Evolutionary conservation across 2,329 filamentous ascomycete species (phyloP).

Genomic region (Ceratocystis variospora): DNA sequence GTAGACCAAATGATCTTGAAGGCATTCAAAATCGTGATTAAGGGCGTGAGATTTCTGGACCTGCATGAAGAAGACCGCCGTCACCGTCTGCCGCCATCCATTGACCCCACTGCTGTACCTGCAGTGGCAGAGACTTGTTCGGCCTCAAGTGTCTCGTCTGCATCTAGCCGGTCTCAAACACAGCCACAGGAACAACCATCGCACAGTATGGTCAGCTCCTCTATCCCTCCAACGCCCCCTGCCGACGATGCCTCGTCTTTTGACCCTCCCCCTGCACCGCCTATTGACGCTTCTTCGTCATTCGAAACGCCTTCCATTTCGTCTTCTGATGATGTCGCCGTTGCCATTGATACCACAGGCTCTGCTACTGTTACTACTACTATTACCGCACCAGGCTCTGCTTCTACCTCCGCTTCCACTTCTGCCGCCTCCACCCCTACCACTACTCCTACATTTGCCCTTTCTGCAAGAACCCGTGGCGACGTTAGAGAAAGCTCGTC

Average conservation of each 20-base stretch:
- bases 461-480: not conserved
- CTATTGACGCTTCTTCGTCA: slow-evolving; percentile 19
- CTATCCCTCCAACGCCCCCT: slow-evolving; percentile 48
- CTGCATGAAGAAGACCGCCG: slow-evolving; percentile 54
- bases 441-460: not conserved
- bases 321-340: not conserved
- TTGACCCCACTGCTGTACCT: slow-evolving; percentile 9
- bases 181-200: not conserved
- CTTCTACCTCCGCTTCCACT: not conserved
- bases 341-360: not conserved
- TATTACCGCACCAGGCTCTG: not conserved
- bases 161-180: slow-evolving; percentile 7
- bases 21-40: slow-evolving; percentile 85
- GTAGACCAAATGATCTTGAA: slow-evolving; percentile 89
- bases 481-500: slow-evolving; percentile 8
- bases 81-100: slow-evolving; percentile 9
- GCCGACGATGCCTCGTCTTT: slow-evolving; percentile 42
- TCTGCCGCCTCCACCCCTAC: slow-evolving; percentile 8
- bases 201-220: not conserved
- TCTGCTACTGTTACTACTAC: not conserved
- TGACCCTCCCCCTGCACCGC: slow-evolving; percentile 22
- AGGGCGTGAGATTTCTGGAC: slow-evolving; percentile 80
- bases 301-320: slow-evolving; percentile 30
- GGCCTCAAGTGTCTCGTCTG: not conserved
- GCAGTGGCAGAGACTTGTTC: not conserved